Percentiles rank a stretch among this genome's conserved stretches.
Conservation (phyloP, 306 rosid species). For the Cicer bijugum region DNA sequence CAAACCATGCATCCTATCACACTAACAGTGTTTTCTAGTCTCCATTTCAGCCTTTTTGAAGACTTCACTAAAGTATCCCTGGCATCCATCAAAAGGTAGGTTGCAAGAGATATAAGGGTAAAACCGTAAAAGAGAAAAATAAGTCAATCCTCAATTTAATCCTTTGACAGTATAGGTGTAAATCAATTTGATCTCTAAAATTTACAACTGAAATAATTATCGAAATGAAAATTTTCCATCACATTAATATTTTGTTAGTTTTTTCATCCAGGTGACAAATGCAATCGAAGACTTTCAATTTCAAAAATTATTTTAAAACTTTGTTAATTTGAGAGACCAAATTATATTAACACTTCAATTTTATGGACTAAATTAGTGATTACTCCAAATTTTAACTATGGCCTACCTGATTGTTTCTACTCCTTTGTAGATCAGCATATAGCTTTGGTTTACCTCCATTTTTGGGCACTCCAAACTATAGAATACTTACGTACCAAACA, state of each 20-base stretch:
- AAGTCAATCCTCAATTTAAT: too few species aligned
- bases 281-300: not conserved
- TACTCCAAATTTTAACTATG: not conserved
- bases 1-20: constrained; percentile 63
- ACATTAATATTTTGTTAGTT: not conserved
- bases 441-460: constrained; percentile 45
- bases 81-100: constrained; percentile 58
- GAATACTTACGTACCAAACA: too few species aligned
- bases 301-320: not conserved
- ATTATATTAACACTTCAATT: not conserved
- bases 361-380: not conserved
- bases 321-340: not conserved
- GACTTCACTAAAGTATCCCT: constrained; percentile 58
- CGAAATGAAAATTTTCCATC: not conserved
- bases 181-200: not conserved
- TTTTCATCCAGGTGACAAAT: not conserved
- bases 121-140: not conserved
- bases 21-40: constrained; percentile 46
- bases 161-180: not conserved
- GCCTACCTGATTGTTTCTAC: constrained; percentile 48
- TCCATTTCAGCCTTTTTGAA: constrained; percentile 55
- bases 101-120: constrained; percentile 42
- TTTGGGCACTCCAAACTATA: constrained; percentile 41
- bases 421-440: constrained; percentile 44
- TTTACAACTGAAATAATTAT: not conserved